These are phyloP conservation scores for Penicillium sp. DNA, from an alignment of 2,329 filamentous ascomycete species.

Conservation along the genomic window DNA sequence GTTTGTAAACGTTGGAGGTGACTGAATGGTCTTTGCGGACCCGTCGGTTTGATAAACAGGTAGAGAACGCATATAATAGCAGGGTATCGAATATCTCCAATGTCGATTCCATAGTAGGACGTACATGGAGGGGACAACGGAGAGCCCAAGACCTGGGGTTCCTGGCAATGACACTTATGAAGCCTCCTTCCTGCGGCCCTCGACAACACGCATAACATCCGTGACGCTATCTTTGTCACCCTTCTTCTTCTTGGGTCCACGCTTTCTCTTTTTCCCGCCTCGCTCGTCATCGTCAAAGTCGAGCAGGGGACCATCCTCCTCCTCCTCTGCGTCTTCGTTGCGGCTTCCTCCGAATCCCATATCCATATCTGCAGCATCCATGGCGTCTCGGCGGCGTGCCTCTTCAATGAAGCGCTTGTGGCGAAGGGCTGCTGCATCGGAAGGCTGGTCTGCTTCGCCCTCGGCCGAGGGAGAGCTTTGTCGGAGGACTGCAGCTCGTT, in stretches of 20 bases:
- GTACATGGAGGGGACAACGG: not conserved
- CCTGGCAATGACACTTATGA: not conserved
- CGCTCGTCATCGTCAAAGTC: constrained; percentile 34
- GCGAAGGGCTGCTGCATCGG: constrained; percentile 65
- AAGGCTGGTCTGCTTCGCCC: constrained; percentile 50
- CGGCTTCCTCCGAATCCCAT: constrained; percentile 89
- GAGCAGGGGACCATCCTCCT: constrained; percentile 63
- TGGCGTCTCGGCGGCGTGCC: constrained; percentile 56
- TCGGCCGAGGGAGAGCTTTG: constrained; percentile 44
- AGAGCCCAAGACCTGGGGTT: not conserved
- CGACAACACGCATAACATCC: constrained; percentile 77
- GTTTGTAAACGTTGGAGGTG: not conserved
- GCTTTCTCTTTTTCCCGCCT: constrained; percentile 48
- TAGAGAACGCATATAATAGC: not conserved
- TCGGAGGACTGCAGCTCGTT: constrained; percentile 70
- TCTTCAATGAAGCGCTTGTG: constrained; percentile 71
- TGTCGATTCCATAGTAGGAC: not conserved
- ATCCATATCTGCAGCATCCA: constrained; percentile 88
- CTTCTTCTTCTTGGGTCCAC: constrained; percentile 54
- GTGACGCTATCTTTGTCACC: constrained; percentile 64
- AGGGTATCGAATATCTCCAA: not conserved
- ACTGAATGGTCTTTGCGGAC: not conserved
- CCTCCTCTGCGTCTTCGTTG: constrained; percentile 83
- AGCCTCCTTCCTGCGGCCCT: constrained; percentile 54
- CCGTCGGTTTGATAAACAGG: not conserved